phyloP scores from a whole-genome alignment of 345 rosid genomes.

The Arabidopsis thaliana region DNA sequence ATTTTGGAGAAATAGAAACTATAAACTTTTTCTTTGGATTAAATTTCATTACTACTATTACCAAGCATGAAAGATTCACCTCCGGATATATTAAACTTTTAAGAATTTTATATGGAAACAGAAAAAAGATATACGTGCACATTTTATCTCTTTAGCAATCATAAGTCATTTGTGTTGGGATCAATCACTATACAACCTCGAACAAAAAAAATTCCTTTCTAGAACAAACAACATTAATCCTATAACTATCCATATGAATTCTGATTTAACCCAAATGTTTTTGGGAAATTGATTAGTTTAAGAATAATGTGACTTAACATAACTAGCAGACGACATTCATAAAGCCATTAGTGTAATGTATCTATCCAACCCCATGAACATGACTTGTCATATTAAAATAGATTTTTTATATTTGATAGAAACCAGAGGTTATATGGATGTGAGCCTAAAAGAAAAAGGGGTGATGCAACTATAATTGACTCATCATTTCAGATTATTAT shows the following conservation, averaged over 20 bases:
- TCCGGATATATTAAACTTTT: too few relatives aligned
- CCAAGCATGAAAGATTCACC: too few relatives aligned
- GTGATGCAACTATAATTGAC: slow-evolving; percentile 33
- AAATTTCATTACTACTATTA: too few relatives aligned
- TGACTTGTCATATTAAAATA: slow-evolving; percentile 37
- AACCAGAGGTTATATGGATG: slow-evolving; percentile 20
- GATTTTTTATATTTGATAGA: slow-evolving; percentile 1
- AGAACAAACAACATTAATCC: not conserved
- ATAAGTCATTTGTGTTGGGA: slow-evolving; percentile 4
- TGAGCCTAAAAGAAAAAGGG: slow-evolving; percentile 28
- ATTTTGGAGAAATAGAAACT: too few relatives aligned
- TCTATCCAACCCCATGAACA: slow-evolving; percentile 40
- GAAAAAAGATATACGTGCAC: too few relatives aligned
- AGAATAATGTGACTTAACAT: slow-evolving; percentile 13
- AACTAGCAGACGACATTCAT: slow-evolving; percentile 13
- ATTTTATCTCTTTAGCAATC: not conserved
- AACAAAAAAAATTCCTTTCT: not conserved
- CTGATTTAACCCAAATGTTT: not conserved
- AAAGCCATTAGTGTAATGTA: slow-evolving; percentile 18
- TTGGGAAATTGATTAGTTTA: not conserved
- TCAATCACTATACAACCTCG: not conserved
- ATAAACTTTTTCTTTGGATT: too few relatives aligned
- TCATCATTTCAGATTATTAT: slow-evolving; percentile 30
- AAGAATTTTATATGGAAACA: too few relatives aligned
- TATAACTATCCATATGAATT: not conserved